A percentile compares a stretch with the other conserved stretches of the same genome.
These are phyloP conservation scores for Multifurca ochricompacta DNA, from an alignment of 768 basidiomycete species.

Conservation along the genomic window DNA sequence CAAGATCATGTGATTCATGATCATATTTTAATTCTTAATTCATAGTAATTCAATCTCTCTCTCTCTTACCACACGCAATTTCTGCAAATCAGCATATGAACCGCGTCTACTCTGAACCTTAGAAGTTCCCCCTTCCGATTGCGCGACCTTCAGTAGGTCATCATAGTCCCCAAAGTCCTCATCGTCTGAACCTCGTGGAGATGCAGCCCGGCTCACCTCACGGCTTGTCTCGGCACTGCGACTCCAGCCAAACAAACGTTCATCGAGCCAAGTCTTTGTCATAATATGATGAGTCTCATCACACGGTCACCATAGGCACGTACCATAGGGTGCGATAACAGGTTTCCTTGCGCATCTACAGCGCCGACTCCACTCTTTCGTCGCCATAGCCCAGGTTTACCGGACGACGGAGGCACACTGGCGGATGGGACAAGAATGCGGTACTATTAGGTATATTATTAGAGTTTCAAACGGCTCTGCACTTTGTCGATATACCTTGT, in stretches of 20 bases:
- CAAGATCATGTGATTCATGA: no score
- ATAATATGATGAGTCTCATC: not conserved
- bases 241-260: constrained; percentile 87
- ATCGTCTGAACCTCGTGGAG: constrained; percentile 75
- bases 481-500: constrained; percentile 45
- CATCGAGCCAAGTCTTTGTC: constrained; percentile 76
- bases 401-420: constrained; percentile 70
- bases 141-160: constrained; percentile 52
- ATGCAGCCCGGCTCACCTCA: constrained; percentile 54
- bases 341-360: constrained; percentile 71
- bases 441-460: not conserved
- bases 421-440: constrained; percentile 82
- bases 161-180: constrained; percentile 90
- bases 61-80: constrained; percentile 35
- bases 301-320: constrained; percentile 25
- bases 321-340: constrained; percentile 82
- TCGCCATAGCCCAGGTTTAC: constrained; percentile 65
- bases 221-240: constrained; percentile 49
- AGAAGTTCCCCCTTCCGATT: not conserved
- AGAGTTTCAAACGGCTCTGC: not conserved
- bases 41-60: not conserved
- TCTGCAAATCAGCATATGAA: constrained; percentile 76
- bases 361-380: constrained; percentile 70
- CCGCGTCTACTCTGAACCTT: constrained; percentile 43
- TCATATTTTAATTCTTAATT: not conserved